Evolutionary conservation across 257 asterid genomes (phyloP), one percentile per base, ranked within the genome.

Genomic region (Fraxinus quadrangulata): DNA sequence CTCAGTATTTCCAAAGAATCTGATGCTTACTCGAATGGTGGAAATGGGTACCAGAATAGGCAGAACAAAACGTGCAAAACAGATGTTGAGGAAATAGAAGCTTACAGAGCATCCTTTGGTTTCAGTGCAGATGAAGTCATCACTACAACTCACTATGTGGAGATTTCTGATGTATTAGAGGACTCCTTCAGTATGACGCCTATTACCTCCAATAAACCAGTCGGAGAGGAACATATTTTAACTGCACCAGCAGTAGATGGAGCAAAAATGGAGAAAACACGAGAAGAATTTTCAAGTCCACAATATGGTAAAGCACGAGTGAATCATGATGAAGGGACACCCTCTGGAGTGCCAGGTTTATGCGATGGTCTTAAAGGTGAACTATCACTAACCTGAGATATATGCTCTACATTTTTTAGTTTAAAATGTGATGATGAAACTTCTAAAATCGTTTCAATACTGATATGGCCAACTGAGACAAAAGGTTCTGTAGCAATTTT

Each of bases 91-190:
- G 99, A 96, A 81, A 83, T 89, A 11, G 98, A 96, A 85, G 99
- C 99, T 66, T 96, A 96, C 82, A 81, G 99, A 85, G 98, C 99
- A 12, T 96, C 99, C 37, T 96, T 96, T 75, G 99, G 98, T 80
- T 96, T 96, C 86, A 96, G 99, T 84, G 99, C 99, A 6, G 99
- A 96, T 88, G 99, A 96, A 73, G 89, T 96, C 75, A 85, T 94
- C 77, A 90, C 90, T 19, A 92, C 97, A 71, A 61, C 90, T 71
- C 92, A 90, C 77, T 96, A 96, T 81, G 97, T 96, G 47, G 99
- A 96, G 86, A 93, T 96, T 73, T 81, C 97, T 65, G 96, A 96
- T 82, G 96, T 84, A 76, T 70, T 86, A 77, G 97, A 90, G 63
- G 97, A 92, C 70, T 79, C 97, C 26, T 93, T 90, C 78, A 89